Base-by-base conservation (phyloP, 495 filamentous ascomycete species). In the Hypomontagnella monticulosa region DNA sequence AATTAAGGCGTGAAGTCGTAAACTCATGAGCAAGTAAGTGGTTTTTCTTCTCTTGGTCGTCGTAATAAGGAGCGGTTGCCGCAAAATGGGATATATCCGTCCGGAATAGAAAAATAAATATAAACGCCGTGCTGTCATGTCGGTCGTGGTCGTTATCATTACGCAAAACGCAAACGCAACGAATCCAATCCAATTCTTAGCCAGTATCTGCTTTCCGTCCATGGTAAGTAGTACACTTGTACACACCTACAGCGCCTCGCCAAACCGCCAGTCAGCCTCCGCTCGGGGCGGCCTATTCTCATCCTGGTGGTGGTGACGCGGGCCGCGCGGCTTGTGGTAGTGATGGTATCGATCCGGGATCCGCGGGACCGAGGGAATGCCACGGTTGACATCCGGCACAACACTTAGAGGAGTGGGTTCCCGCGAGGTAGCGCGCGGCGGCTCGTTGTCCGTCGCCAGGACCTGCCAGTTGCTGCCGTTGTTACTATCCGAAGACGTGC, bases 361-460 rank as follows among this genome's bases (percentile, higher is more conserved):
- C 9, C 57, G 56, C 8, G 78, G 77, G 30, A 78, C 73, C 23
- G 61, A 53, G 9, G 79, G 75, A 20, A 80, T 74, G 9, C 78
- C 76, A n/a, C 74, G 71, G 43, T 79, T 78, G 15, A 47, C 67
- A 40, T 78, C 74, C 8, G 74, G 70, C 12, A 77, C 59, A 4
- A 79, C 61, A 18, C 67, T 63, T 30, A 78, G 59, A 40, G 72
- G 64, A 9, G 46, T 57, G 4, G 46, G 37, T 15, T 71, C 62
- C 43, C 57, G 43, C 41, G 52, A 36, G 23, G 6, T 27, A 27
- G 23, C 23, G 33, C 38, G 42, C 30, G 23, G 11, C 3, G 51
- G 55, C 12, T 58, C 53, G 15, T 4, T 12, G 7, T 42, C 38
- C 34, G 43, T 44, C 37, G 57, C 51, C 20, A 50, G 27, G 32